Base-by-base conservation (phyloP, 1,139 yeast species). In the Magnusiomyces tetraspermus region DNA sequence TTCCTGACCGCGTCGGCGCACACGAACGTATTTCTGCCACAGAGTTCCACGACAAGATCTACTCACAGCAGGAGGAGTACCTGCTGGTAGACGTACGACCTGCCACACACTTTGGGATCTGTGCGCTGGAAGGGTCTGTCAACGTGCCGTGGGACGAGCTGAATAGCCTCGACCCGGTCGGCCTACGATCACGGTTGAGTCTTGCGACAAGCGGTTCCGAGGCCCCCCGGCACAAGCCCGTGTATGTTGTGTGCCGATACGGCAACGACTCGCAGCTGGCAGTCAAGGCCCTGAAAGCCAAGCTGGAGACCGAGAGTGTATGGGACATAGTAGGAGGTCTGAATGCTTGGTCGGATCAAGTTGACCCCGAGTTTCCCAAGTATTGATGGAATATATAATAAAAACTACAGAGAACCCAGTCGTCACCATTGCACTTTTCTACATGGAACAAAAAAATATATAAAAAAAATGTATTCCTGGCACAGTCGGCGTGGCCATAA, bases 191-290 rank as follows among this genome's bases (percentile, higher is more conserved):
- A 21, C n/a, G 51, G 51, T 5, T n/a, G 36, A 17, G 19, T 45
- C 50, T 23, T n/a, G n/a, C n/a, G n/a, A n/a, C n/a, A n/a, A n/a
- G n/a, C n/a, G n/a, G n/a, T n/a, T n/a, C n/a, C 3, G 59, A 56
- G 28, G n/a, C n/a, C n/a, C n/a, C n/a, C n/a, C n/a, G n/a, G n/a
- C n/a, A n/a, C n/a, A n/a, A n/a, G n/a, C 66, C 66, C 0, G 57
- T 71, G 1, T 64, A 62, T 56, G 82, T 85, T 0, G 73, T 90
- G 17, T 92, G 99, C 67, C 76, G 97, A 41, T 82, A 75, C 64
- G 99, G 99, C 4, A 89, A 88, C 65, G 97, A 92, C 65, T 90
- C 97, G 0, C 92, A 87, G 62, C 68, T 80, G 21, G 95, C 96
- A 0, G 81, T 86, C 0, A 69, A 73, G 55, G 69, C 75, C 48